phyloP scores from a whole-genome alignment of 495 filamentous ascomycete genomes.

The Melanomma pulvis-pyrius region DNA sequence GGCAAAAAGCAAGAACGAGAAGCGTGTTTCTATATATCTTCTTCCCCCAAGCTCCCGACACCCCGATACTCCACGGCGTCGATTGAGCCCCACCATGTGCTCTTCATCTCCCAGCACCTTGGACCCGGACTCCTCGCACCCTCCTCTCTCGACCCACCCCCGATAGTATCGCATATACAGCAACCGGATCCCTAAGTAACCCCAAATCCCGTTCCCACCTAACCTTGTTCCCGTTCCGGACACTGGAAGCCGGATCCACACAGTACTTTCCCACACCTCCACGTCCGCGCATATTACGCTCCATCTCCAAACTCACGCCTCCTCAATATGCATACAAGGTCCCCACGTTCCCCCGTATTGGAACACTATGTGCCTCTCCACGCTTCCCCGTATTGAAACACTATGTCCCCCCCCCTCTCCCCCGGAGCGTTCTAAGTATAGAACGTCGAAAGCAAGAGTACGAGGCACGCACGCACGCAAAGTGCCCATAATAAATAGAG shows the following conservation, averaged over 20 bases:
- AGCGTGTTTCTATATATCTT: neutral
- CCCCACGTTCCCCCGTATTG: neutral
- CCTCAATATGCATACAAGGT: neutral
- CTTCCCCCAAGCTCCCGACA: neutral
- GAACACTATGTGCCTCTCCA: neutral
- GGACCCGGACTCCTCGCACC: neutral
- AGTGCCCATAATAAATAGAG: neutral
- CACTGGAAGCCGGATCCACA: neutral
- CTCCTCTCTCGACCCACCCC: neutral
- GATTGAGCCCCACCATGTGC: neutral
- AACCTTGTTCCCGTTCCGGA: neutral
- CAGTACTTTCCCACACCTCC: no score
- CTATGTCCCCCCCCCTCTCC: neutral
- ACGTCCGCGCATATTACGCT: neutral
- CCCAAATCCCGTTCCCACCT: neutral
- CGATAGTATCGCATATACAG: neutral
- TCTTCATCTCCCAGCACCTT: neutral
- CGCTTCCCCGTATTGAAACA: no score
- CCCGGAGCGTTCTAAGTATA: neutral
- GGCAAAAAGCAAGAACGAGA: neutral
- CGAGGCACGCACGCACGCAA: neutral
- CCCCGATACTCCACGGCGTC: neutral
- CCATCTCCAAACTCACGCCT: neutral
- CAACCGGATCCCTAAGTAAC: neutral
- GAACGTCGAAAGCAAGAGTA: neutral